These are phyloP conservation scores for Schwanniomyces sp. DNA, from an alignment of 805 yeast species.

Conservation along the genomic window DNA sequence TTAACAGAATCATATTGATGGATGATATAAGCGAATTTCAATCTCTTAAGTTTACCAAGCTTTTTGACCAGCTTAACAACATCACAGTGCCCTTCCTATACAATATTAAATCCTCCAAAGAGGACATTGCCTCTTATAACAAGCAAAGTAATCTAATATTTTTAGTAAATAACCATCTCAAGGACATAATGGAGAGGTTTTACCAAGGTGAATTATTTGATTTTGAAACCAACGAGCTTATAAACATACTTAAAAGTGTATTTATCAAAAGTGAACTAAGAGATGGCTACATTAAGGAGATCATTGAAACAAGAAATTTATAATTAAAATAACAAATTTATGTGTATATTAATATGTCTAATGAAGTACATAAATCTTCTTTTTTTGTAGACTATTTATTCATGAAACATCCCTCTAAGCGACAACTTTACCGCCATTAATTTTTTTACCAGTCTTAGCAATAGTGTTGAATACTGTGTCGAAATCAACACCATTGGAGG, in stretches of 20 bases:
- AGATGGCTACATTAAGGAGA: slow-evolving; percentile 44
- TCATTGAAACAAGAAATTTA: slow-evolving; percentile 39
- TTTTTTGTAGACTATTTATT: no score
- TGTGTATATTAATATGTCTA: neutral
- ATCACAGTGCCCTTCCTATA: slow-evolving; percentile 19
- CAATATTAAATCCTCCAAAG: slow-evolving; percentile 14
- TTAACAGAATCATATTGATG: slow-evolving; percentile 21
- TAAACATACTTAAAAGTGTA: slow-evolving; percentile 38
- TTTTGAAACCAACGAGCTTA: slow-evolving; percentile 47
- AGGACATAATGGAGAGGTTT: slow-evolving; percentile 47
- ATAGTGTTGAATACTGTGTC: slow-evolving; percentile 81
- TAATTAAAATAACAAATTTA: neutral
- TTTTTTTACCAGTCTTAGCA: slow-evolving; percentile 87
- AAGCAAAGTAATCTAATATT: slow-evolving; percentile 30
- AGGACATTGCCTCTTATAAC: slow-evolving; percentile 20
- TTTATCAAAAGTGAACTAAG: slow-evolving; percentile 49
- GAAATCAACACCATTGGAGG: slow-evolving; percentile 57
- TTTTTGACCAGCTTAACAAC: slow-evolving; percentile 22
- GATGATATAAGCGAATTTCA: slow-evolving; percentile 37
- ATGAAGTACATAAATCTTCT: neutral
- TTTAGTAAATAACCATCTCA: slow-evolving; percentile 39
- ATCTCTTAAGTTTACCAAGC: slow-evolving; percentile 27
- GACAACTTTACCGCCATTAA: slow-evolving; percentile 57
- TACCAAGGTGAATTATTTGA: slow-evolving; percentile 54
- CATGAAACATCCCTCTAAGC: neutral